phyloP scores from a whole-genome alignment of 805 yeast species.

The Candida xyloterini region DNA sequence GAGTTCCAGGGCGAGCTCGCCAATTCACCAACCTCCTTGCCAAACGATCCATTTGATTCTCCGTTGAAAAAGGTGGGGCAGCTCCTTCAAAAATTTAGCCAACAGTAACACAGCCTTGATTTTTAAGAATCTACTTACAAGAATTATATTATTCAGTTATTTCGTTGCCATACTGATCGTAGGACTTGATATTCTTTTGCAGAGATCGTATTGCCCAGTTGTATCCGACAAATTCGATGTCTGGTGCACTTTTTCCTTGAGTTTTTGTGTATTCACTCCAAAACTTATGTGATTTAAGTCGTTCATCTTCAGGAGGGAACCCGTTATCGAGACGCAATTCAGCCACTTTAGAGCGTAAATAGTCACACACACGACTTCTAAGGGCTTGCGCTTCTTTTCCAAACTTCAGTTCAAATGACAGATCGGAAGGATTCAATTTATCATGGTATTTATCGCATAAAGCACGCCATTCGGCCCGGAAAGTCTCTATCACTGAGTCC shows the following conservation, averaged over 20 bases:
- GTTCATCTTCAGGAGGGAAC: constrained; percentile 59
- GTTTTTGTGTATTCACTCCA: constrained; percentile 68
- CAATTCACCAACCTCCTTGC: not conserved
- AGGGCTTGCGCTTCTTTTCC: constrained; percentile 66
- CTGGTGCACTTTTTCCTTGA: constrained; percentile 68
- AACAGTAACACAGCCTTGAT: constrained; percentile 6
- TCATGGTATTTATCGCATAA: constrained; percentile 56
- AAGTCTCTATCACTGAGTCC: constrained; percentile 54
- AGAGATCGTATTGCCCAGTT: constrained; percentile 80
- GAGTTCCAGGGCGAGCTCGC: not conserved
- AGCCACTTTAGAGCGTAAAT: constrained; percentile 60
- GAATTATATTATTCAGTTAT: constrained; percentile 8
- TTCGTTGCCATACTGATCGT: constrained; percentile 34
- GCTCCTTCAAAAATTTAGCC: not conserved
- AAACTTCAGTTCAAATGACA: constrained; percentile 56
- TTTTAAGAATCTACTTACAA: constrained; percentile 5
- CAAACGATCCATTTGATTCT: constrained; percentile 2
- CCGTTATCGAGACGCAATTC: constrained; percentile 40
- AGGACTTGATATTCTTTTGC: constrained; percentile 42
- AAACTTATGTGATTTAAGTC: constrained; percentile 65
- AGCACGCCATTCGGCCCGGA: constrained; percentile 67
- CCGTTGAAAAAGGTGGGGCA: constrained; percentile 9
- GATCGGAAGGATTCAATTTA: constrained; percentile 49
- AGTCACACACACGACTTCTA: constrained; percentile 68
- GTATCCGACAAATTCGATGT: constrained; percentile 67